These are phyloP conservation scores for Crepidotus variabilis DNA, from an alignment of 768 basidiomycete genomes.

Conservation along the genomic window DNA sequence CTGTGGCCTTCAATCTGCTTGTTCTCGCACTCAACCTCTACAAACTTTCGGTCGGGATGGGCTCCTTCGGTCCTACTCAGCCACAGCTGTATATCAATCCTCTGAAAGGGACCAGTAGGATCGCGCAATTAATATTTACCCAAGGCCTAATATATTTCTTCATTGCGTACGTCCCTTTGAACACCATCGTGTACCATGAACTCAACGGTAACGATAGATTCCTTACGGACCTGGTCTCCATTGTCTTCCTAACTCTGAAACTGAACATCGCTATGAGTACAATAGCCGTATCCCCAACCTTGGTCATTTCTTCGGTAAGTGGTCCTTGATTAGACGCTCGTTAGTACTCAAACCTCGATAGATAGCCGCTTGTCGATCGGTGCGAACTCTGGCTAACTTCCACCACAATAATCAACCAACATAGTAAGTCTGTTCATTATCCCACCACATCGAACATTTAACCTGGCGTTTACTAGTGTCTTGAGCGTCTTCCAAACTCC, in stretches of 20 bases:
- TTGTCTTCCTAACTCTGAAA: neutral
- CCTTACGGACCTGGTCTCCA: neutral
- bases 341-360: neutral
- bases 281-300: neutral
- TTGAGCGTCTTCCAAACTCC: neutral
- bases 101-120: neutral
- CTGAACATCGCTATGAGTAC: neutral
- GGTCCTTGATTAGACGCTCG: neutral
- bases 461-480: neutral
- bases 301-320: neutral
- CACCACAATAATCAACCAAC: neutral
- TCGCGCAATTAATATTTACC: neutral
- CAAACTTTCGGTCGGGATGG: neutral
- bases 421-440: neutral
- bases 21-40: neutral
- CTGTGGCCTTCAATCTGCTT: neutral
- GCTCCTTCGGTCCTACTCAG: neutral
- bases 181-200: neutral
- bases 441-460: neutral
- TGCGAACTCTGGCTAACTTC: neutral
- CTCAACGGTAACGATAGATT: neutral
- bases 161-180: neutral
- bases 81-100: neutral
- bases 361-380: neutral
- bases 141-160: neutral